Conservation (phyloP, 306 rosid species). For the Medicago ruthenica region DNA sequence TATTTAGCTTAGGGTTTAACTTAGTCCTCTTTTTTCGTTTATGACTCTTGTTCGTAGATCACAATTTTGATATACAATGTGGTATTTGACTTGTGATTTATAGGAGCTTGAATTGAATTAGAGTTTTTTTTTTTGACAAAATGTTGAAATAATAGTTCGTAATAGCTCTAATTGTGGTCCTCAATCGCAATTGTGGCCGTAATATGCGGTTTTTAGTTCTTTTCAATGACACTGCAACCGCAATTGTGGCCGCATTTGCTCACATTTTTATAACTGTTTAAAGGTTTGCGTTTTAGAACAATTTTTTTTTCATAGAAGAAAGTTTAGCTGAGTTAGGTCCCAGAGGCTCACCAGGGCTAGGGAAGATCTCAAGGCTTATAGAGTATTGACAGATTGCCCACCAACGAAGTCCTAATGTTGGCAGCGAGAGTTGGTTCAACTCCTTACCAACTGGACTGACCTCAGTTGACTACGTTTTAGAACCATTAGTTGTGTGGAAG, state of each 20-base stretch:
- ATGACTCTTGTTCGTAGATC: neutral
- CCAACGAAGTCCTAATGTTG: too few species aligned
- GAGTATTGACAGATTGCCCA: too few species aligned
- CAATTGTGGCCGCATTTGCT: neutral
- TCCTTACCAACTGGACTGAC: too few species aligned
- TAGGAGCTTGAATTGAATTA: neutral
- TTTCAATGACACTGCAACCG: neutral
- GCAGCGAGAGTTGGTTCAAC: too few species aligned
- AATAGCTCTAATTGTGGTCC: neutral
- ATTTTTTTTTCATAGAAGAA: too few species aligned
- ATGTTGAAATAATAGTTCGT: neutral
- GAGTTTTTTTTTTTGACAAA: neutral
- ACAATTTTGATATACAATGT: neutral
- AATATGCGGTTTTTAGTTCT: neutral
- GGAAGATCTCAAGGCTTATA: too few species aligned
- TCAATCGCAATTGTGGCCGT: neutral
- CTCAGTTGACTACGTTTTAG: neutral
- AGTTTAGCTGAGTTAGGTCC: too few species aligned
- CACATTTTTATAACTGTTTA: neutral
- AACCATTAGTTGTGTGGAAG: constrained; percentile 1
- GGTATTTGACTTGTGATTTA: constrained; percentile 8
- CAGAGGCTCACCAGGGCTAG: too few species aligned
- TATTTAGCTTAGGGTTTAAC: constrained; percentile 6
- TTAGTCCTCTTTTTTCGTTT: neutral
- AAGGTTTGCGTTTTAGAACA: neutral